These are phyloP conservation scores for Cercospora sp. DNA, from an alignment of 2,329 filamentous ascomycete species.

Conservation along the genomic window DNA sequence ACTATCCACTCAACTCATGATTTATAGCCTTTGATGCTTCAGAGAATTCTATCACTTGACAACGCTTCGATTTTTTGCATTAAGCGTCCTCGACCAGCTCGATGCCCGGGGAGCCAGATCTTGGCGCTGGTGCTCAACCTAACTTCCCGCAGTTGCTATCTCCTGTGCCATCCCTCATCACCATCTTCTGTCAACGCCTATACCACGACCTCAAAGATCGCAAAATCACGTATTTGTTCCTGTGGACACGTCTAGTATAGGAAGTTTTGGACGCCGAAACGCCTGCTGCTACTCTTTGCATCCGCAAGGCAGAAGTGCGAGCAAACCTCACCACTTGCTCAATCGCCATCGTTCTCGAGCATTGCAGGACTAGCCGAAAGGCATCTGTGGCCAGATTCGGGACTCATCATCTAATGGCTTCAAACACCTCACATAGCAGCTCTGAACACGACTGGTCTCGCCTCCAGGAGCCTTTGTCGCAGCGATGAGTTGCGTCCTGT, in stretches of 20 bases:
- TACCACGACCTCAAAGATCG: neutral
- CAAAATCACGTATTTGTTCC: neutral
- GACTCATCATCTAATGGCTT: neutral
- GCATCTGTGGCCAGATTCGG: neutral
- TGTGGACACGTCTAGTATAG: neutral
- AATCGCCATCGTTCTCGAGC: neutral
- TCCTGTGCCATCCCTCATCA: neutral
- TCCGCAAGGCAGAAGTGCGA: neutral
- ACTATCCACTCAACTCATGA: neutral
- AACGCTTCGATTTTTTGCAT: neutral
- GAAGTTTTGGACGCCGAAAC: neutral
- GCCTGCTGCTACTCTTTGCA: neutral
- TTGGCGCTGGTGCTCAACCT: neutral
- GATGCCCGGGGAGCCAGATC: neutral
- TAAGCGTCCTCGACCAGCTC: neutral
- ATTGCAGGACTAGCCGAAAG: neutral
- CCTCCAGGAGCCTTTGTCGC: neutral
- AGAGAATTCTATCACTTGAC: neutral
- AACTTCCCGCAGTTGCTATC: neutral
- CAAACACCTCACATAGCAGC: neutral
- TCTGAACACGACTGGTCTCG: neutral
- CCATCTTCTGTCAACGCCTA: neutral
- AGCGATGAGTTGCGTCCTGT: neutral
- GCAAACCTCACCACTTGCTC: neutral
- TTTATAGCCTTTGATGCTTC: neutral